Evolutionary conservation across 1,139 yeast species (phyloP).

Genomic region (Yamadazyma triangularis): DNA sequence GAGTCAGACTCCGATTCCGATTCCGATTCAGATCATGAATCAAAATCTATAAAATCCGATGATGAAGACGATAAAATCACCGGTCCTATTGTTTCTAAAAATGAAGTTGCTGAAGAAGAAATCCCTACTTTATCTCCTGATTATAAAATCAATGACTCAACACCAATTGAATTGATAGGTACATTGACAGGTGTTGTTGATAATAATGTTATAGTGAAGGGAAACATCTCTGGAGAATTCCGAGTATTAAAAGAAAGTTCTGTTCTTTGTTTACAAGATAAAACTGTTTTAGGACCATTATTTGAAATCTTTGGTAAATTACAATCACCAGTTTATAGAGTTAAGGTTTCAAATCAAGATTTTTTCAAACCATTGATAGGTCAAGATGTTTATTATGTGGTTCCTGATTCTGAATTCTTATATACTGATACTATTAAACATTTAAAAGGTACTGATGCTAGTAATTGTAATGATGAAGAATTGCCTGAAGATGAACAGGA

Average conservation of each 20-base stretch:
- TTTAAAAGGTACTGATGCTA: constrained; percentile 88
- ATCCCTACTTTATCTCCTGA: constrained; percentile 70
- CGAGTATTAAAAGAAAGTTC: constrained; percentile 80
- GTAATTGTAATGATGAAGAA: constrained; percentile 93
- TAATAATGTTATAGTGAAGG: constrained; percentile 65
- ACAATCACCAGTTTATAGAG: constrained; percentile 77
- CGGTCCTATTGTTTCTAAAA: constrained; percentile 70
- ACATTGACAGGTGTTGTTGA: constrained; percentile 68
- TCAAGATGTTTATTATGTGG: constrained; percentile 65
- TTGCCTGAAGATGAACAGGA: constrained; percentile 90
- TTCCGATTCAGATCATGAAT: constrained; percentile 17
- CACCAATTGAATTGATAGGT: constrained; percentile 75
- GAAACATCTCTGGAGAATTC: constrained; percentile 79
- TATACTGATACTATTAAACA: constrained; percentile 69
- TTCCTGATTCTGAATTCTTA: constrained; percentile 73
- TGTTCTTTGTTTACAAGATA: constrained; percentile 71
- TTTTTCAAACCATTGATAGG: constrained; percentile 37
- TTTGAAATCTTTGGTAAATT: constrained; percentile 90
- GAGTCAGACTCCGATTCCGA: constrained; percentile 19
- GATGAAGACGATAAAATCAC: constrained; percentile 40
- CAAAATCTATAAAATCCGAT: constrained; percentile 17
- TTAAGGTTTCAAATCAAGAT: constrained; percentile 49
- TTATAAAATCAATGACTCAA: constrained; percentile 51
- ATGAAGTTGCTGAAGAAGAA: constrained; percentile 67
- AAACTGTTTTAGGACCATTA: constrained; percentile 71